These are phyloP conservation scores for Penicillium samsonianum DNA, from an alignment of 495 filamentous ascomycete genomes.

Conservation along the genomic window DNA sequence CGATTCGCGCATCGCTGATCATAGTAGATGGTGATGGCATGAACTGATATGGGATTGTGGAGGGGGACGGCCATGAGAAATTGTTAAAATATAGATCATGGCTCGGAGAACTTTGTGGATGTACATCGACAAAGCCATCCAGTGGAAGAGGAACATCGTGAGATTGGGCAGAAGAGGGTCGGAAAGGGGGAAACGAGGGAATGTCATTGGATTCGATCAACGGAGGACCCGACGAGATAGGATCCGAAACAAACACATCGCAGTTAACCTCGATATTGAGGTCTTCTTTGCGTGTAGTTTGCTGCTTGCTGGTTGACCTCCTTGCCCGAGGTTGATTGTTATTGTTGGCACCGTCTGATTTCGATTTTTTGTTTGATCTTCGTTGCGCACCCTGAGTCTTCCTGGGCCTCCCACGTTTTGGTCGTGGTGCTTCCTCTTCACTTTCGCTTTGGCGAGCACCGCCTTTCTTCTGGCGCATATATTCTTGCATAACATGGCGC, in stretches of 20 bases:
- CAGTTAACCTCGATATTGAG: slow-evolving; percentile 5
- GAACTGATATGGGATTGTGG: slow-evolving; percentile 22
- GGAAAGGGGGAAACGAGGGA: slow-evolving; percentile 3
- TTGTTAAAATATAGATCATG: slow-evolving; percentile 17
- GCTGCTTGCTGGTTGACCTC: neutral
- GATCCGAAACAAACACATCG: neutral
- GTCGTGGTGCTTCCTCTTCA: slow-evolving; percentile 19
- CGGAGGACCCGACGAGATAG: neutral
- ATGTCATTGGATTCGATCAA: neutral
- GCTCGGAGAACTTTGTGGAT: slow-evolving; percentile 12
- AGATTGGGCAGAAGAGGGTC: slow-evolving; percentile 6
- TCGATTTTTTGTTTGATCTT: slow-evolving; percentile 10
- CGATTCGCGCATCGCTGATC: slow-evolving; percentile 40
- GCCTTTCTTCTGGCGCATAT: slow-evolving; percentile 45
- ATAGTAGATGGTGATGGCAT: slow-evolving; percentile 35
- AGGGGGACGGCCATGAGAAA: slow-evolving; percentile 19
- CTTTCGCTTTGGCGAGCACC: slow-evolving; percentile 25
- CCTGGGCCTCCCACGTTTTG: slow-evolving; percentile 26
- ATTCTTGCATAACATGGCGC: slow-evolving; percentile 51
- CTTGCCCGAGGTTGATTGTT: slow-evolving; percentile 1
- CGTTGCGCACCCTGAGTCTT: slow-evolving; percentile 17
- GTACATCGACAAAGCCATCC: neutral
- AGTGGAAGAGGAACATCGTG: neutral
- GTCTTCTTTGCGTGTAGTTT: slow-evolving; percentile 1
- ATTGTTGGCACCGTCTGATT: neutral